phyloP scores from a whole-genome alignment of 2,329 filamentous ascomycete genomes.

The Trichoderma gracile region DNA sequence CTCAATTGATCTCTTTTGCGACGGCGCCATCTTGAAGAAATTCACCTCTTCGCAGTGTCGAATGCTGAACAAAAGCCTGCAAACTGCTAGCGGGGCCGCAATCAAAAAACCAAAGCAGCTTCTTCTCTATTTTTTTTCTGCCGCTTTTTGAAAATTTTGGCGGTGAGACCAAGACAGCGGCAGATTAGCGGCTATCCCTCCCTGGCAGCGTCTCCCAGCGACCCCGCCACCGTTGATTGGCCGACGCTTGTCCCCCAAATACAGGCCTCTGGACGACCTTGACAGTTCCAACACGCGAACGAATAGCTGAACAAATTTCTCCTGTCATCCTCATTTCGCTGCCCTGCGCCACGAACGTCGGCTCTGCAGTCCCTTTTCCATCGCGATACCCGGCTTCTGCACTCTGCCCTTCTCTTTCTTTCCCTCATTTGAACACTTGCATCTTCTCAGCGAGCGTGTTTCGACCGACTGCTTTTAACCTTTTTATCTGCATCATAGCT shows the following conservation, averaged over 20 bases:
- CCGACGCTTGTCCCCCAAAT: conserved; percentile 32
- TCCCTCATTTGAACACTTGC: neutral
- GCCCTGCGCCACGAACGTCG: conserved; percentile 23
- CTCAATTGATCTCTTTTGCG: conserved; percentile 51
- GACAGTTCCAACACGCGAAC: conserved; percentile 28
- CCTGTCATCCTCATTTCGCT: conserved; percentile 26
- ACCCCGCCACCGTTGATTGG: conserved; percentile 45
- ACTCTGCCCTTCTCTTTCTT: neutral
- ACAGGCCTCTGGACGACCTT: conserved; percentile 28
- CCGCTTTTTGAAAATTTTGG: conserved; percentile 32
- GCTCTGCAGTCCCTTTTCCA: conserved; percentile 25
- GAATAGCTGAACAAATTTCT: conserved; percentile 32
- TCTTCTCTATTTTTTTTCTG: conserved; percentile 30
- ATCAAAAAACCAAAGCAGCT: conserved; percentile 24
- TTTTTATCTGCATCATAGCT: conserved; percentile 24
- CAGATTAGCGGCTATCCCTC: conserved; percentile 16
- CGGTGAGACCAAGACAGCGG: conserved; percentile 28
- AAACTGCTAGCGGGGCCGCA: conserved; percentile 21
- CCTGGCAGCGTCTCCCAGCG: conserved; percentile 30
- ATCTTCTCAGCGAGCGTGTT: neutral
- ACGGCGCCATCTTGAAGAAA: conserved; percentile 46
- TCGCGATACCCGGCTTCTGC: conserved; percentile 23
- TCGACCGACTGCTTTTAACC: conserved; percentile 22
- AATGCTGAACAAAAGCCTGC: conserved; percentile 26
- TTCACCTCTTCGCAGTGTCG: neutral